Percentiles rank a stretch among this genome's conserved stretches.
phyloP scores from a whole-genome alignment of 2,329 filamentous ascomycete genomes.

The Coniochaeta ligniaria region DNA sequence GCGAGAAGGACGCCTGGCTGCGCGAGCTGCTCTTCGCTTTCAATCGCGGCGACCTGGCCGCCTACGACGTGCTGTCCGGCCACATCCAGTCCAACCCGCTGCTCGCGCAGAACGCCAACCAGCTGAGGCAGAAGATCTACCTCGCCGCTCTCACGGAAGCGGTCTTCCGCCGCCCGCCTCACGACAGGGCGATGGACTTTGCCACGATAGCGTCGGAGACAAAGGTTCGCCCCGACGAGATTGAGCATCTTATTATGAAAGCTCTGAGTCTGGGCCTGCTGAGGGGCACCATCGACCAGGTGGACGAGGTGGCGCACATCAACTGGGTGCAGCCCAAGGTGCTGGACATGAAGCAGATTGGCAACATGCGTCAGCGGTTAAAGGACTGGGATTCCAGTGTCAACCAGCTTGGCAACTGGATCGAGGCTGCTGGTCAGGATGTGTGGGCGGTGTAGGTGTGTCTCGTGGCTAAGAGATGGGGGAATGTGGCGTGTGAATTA shows the following conservation, averaged over 20 bases:
- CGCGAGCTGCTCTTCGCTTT: constrained; percentile 95
- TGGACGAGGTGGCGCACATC: constrained; percentile 87
- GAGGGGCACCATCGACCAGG: constrained; percentile 91
- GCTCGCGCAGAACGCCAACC: constrained; percentile 70
- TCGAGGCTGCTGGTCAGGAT: constrained; percentile 87
- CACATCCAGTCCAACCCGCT: constrained; percentile 76
- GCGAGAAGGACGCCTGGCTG: constrained; percentile 70
- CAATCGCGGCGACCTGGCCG: constrained; percentile 86
- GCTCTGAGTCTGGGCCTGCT: constrained; percentile 89
- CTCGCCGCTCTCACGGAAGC: constrained; percentile 93
- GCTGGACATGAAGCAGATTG: constrained; percentile 90
- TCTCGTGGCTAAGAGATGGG: neutral
- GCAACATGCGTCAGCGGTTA: constrained; percentile 79
- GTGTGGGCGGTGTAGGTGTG: constrained; percentile 65
- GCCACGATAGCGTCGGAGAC: constrained; percentile 83
- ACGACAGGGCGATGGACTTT: constrained; percentile 93
- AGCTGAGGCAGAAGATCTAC: constrained; percentile 96
- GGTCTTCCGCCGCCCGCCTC: constrained; percentile 90
- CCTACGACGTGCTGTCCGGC: constrained; percentile 75
- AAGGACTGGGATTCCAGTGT: constrained; percentile 95
- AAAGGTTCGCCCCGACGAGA: constrained; percentile 83
- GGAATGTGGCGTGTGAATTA: neutral
- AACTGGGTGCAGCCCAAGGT: constrained; percentile 99
- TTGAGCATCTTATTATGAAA: constrained; percentile 98
- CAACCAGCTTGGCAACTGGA: constrained; percentile 94